Conservation (phyloP, 306 rosid genomes). For the Quercus variabilis region DNA sequence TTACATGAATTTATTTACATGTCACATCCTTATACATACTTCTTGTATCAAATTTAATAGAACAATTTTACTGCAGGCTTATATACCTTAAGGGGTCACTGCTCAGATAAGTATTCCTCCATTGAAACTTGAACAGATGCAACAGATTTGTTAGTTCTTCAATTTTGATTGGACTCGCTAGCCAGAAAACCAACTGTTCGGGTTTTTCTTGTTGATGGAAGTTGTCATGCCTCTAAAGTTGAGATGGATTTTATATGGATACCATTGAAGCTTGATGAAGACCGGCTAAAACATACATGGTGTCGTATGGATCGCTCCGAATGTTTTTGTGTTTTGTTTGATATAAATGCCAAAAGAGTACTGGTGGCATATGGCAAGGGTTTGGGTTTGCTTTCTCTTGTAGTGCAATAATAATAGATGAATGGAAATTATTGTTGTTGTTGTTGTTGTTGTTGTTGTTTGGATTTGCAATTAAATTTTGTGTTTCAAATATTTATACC, state of each 20-base stretch:
- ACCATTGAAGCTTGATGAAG: slow-evolving; percentile 24
- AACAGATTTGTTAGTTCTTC: not conserved
- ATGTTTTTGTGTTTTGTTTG: not conserved
- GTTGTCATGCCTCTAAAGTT: not conserved
- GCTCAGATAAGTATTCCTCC: not conserved
- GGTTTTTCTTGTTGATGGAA: not conserved
- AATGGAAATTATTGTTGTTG: slow-evolving; percentile 16
- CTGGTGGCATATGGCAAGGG: not conserved
- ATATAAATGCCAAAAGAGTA: too few species aligned
- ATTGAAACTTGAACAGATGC: not conserved
- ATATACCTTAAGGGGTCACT: not conserved
- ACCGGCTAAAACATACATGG: not conserved
- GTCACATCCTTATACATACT: not conserved
- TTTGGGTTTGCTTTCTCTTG: not conserved
- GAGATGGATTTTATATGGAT: not conserved
- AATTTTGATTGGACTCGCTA: slow-evolving; percentile 1
- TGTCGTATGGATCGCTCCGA: not conserved
- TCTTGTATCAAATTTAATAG: not conserved
- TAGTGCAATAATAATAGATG: not conserved
- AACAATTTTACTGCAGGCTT: slow-evolving; percentile 14
- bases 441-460: not conserved
- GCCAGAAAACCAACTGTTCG: slow-evolving; percentile 13
- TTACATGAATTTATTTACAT: not conserved
- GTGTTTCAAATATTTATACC: not conserved
- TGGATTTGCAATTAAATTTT: slow-evolving; percentile 9